Conservation (phyloP, 2,329 filamentous ascomycete genomes). For the Endoconidiophora polonica region DNA sequence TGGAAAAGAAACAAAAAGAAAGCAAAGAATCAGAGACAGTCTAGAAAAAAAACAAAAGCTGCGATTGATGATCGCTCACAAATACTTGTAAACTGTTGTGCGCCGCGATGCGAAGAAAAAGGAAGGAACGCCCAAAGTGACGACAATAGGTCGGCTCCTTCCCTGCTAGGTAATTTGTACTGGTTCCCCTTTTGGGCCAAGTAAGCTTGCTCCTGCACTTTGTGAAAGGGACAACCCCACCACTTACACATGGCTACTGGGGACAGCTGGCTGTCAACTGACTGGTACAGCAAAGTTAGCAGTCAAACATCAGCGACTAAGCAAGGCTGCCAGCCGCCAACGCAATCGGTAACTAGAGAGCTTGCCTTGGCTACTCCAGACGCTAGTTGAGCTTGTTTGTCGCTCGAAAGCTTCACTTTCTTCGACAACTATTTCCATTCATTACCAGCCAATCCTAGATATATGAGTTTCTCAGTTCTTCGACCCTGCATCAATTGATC, state of each 20-base stretch:
- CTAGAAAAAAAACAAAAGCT: not conserved
- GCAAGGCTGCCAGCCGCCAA: conserved; percentile 33
- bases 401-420: too few relatives aligned
- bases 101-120: not conserved
- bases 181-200: conserved; percentile 11
- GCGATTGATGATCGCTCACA: too few relatives aligned
- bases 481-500: not conserved
- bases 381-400: not conserved
- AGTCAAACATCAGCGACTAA: not conserved
- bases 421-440: not conserved
- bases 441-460: not conserved
- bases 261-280: not conserved
- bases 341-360: conserved; percentile 9
- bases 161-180: not conserved
- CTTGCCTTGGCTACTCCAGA: not conserved
- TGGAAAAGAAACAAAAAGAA: not conserved
- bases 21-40: not conserved
- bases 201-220: not conserved
- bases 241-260: not conserved
- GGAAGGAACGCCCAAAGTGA: not conserved
- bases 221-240: not conserved
- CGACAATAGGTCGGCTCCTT: not conserved
- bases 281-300: not conserved
- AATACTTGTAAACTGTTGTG: too few relatives aligned
- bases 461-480: not conserved